Evolutionary conservation across 441 rosid species (phyloP).

Genomic region (Gossypium laxum): DNA sequence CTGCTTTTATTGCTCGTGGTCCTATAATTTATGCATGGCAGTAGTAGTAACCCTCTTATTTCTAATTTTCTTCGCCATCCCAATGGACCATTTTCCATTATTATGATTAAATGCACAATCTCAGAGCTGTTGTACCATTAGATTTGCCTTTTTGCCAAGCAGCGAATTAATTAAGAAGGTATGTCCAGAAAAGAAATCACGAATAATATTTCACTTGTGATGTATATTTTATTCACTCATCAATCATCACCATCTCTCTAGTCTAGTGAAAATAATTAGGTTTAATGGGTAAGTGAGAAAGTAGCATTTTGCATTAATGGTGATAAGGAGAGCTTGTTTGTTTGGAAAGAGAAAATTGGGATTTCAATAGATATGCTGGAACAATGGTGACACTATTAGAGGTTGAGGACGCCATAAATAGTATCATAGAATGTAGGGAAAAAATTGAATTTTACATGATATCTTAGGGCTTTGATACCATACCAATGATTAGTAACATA

Average conservation of each 20-base stretch:
- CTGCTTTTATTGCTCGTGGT: constrained; percentile 28
- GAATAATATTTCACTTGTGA: background rate
- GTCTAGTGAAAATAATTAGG: background rate
- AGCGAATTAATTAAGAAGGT: background rate
- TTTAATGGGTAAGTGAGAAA: background rate
- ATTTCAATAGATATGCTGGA: background rate
- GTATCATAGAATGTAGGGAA: background rate
- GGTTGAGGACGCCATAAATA: background rate
- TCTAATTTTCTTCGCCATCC: background rate
- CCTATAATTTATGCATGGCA: constrained; percentile 19
- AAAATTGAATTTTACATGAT: background rate
- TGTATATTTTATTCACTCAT: background rate
- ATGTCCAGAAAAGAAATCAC: background rate
- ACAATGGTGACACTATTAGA: background rate
- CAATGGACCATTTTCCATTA: constrained; percentile 26
- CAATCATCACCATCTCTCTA: background rate
- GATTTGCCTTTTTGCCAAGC: background rate
- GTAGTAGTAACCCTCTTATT: constrained; percentile 18
- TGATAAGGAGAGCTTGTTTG: background rate
- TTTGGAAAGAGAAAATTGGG: background rate
- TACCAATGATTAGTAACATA: background rate
- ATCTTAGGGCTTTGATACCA: background rate
- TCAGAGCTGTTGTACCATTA: background rate
- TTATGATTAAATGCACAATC: constrained; percentile 13
- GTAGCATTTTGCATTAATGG: background rate